A percentile compares a stretch with the other conserved stretches of the same genome.
Conservation (phyloP, 257 asterid species). For the Leptodermis oblonga region DNA sequence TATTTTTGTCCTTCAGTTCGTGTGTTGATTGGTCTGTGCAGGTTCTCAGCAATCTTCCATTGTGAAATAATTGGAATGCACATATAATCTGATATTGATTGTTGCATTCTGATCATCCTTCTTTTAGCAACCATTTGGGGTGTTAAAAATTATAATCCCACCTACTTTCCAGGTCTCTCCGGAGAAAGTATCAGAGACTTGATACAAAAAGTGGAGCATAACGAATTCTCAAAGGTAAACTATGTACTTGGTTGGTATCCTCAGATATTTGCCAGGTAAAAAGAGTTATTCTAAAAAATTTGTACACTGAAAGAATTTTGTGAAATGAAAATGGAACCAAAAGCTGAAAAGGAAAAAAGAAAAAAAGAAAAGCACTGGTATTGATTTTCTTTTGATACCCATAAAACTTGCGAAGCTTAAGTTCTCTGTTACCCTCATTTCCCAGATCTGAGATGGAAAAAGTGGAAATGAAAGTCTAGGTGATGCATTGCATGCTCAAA, state of each 20-base stretch:
- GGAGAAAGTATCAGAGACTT: slow-evolving; percentile 71
- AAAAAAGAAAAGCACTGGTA: not conserved
- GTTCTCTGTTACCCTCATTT: not conserved
- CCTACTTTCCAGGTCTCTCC: slow-evolving; percentile 60
- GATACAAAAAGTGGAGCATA: slow-evolving; percentile 74
- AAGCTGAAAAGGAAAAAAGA: not conserved
- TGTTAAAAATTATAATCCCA: slow-evolving; percentile 2
- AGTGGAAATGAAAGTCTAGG: not conserved
- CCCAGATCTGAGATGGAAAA: not conserved
- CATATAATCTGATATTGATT: not conserved
- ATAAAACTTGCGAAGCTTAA: not conserved
- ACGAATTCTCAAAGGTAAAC: slow-evolving; percentile 65
- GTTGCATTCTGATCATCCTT: not conserved
- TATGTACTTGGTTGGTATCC: slow-evolving; percentile 17
- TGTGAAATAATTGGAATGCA: not conserved
- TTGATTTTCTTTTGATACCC: not conserved
- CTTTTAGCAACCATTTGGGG: not conserved
- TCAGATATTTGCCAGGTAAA: not conserved
- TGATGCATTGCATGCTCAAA: not conserved
- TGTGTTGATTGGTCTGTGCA: not conserved
- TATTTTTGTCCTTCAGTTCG: not conserved
- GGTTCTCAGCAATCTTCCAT: not conserved
- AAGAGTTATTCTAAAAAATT: not conserved
- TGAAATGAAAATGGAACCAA: slow-evolving; percentile 2
- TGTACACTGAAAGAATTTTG: not conserved